Conservation (phyloP, 2,329 filamentous ascomycete species). For the Cladosporium austrohemisphaericum region DNA sequence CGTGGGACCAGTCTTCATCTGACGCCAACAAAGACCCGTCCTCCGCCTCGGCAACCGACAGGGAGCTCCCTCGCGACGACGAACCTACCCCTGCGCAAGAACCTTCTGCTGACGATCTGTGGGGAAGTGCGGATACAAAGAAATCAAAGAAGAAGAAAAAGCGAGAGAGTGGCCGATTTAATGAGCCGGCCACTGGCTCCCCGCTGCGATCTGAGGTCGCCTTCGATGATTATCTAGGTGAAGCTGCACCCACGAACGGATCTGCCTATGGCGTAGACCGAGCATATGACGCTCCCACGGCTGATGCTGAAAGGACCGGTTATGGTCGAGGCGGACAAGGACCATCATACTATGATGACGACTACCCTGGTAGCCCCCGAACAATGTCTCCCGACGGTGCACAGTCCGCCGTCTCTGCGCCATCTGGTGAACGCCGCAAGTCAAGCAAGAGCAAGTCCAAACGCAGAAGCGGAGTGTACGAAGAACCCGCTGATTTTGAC, state of each 20-base stretch:
- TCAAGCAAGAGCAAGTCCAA: constrained; percentile 27
- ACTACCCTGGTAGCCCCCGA: constrained; percentile 14
- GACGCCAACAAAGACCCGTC: constrained; percentile 7
- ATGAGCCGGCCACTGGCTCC: constrained; percentile 40
- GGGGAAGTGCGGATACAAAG: constrained; percentile 17
- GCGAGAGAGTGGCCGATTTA: constrained; percentile 41
- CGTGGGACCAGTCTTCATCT: constrained; percentile 22
- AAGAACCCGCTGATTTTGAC: constrained; percentile 33
- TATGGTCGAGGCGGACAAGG: constrained; percentile 1
- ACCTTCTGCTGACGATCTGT: background rate
- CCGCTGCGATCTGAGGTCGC: constrained; percentile 44
- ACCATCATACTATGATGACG: constrained; percentile 6
- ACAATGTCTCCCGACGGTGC: constrained; percentile 21
- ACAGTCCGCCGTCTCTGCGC: constrained; percentile 24
- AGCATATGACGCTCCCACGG: no score
- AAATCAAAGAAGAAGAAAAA: constrained; percentile 46
- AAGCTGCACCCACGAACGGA: background rate
- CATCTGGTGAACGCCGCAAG: constrained; percentile 30
- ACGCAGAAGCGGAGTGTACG: constrained; percentile 32
- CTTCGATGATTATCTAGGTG: constrained; percentile 31
- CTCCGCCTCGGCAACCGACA: background rate
- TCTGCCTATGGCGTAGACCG: background rate
- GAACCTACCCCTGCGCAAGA: constrained; percentile 1
- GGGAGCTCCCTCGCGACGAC: background rate
- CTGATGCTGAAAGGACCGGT: background rate